Evolutionary conservation across 176 grass and related monocot species (phyloP).

Genomic region (Musa acuminata): DNA sequence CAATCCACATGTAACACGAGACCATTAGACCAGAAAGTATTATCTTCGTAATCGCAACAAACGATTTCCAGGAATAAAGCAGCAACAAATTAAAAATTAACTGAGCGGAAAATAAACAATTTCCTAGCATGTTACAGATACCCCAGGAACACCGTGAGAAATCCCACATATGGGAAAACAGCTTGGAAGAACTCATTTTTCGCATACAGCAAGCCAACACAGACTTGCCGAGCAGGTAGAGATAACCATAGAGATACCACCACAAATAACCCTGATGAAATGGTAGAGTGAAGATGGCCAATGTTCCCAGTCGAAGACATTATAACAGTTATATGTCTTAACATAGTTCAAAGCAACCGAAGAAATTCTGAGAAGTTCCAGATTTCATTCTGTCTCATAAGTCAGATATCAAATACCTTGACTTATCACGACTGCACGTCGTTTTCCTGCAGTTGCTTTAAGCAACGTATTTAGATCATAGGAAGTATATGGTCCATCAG

Average conservation of each 20-base stretch:
- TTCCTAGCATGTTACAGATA: too few species aligned
- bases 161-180: too few species aligned
- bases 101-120: too few species aligned
- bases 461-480: conserved; percentile 97
- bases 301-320: too few species aligned
- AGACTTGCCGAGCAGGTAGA: too few species aligned
- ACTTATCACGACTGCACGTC: conserved; percentile 69
- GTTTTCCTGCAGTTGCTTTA: conserved; percentile 85
- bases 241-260: too few species aligned
- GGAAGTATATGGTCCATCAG: conserved; percentile 94
- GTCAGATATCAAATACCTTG: conserved; percentile 47
- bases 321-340: too few species aligned
- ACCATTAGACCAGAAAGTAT: not conserved
- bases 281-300: not conserved
- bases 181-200: too few species aligned
- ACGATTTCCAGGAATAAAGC: not conserved
- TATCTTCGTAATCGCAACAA: not conserved
- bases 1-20: too few species aligned
- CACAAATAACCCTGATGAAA: not conserved
- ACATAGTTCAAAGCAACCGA: too few species aligned
- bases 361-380: not conserved
- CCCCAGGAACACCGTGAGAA: too few species aligned
- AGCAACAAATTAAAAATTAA: not conserved
- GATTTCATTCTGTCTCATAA: not conserved
- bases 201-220: too few species aligned